Evolutionary conservation across 2,329 filamentous ascomycete species (phyloP).

Genomic region (Arthrobotrys megalospora): DNA sequence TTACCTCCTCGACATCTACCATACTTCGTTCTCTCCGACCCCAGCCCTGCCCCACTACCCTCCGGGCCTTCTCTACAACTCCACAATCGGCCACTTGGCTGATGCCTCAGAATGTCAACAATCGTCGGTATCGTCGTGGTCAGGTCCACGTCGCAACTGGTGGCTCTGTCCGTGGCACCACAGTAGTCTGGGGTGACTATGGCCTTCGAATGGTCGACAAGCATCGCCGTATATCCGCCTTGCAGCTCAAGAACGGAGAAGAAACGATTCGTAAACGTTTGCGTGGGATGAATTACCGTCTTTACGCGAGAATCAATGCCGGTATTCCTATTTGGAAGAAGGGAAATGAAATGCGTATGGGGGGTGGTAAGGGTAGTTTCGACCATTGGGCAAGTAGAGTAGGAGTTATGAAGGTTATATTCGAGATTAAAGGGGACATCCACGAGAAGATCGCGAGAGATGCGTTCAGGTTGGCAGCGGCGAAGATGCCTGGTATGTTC

Average conservation of each 20-base stretch:
- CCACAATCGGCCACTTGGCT: slow-evolving; percentile 47
- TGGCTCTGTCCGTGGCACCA: slow-evolving; percentile 91
- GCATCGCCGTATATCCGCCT: slow-evolving; percentile 88
- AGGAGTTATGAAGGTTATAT: slow-evolving; percentile 89
- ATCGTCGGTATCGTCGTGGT: slow-evolving; percentile 69
- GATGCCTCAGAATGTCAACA: slow-evolving; percentile 54
- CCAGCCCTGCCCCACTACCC: slow-evolving; percentile 27
- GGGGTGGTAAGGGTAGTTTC: slow-evolving; percentile 97
- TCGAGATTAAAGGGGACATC: slow-evolving; percentile 90
- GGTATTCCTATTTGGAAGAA: slow-evolving; percentile 96
- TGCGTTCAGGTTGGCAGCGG: slow-evolving; percentile 92
- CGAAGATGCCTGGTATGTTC: slow-evolving; percentile 86
- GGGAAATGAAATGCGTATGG: slow-evolving; percentile 98
- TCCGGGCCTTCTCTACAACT: slow-evolving; percentile 59
- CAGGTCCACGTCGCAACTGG: slow-evolving; percentile 89
- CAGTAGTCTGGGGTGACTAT: slow-evolving; percentile 95
- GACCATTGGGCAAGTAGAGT: slow-evolving; percentile 96
- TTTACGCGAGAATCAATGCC: slow-evolving; percentile 91
- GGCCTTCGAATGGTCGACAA: slow-evolving; percentile 94
- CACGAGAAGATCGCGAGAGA: slow-evolving; percentile 96
- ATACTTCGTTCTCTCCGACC: slow-evolving; percentile 43
- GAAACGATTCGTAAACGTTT: slow-evolving; percentile 92
- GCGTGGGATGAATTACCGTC: slow-evolving; percentile 89
- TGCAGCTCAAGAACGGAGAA: slow-evolving; percentile 89
- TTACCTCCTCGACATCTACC: slow-evolving; percentile 39